Percentiles rank a stretch among this genome's conserved stretches.
Evolutionary conservation across 306 rosid genomes (phyloP).

Genomic region (Benincasa hispida): DNA sequence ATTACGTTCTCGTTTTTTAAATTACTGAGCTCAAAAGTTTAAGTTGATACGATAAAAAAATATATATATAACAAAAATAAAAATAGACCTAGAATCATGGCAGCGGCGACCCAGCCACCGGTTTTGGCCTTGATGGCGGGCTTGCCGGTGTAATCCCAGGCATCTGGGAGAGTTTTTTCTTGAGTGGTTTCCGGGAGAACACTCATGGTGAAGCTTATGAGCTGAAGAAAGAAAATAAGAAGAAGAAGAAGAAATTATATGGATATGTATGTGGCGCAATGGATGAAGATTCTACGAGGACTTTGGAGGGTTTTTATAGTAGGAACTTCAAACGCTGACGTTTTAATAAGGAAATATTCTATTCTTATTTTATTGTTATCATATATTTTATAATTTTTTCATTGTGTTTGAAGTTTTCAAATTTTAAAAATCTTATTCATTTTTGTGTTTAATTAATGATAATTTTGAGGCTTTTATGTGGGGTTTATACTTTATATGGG

Average conservation of each 20-base stretch:
- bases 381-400: not conserved
- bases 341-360: not conserved
- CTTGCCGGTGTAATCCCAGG: conserved; percentile 58
- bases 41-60: not conserved
- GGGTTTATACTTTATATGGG: not conserved
- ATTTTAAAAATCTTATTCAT: not conserved
- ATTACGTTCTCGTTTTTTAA: not conserved
- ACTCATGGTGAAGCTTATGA: not conserved
- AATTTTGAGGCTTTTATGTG: not conserved
- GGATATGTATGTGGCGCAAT: not conserved
- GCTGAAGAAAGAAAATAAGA: not conserved
- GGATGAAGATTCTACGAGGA: not conserved
- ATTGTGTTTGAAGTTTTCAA: not conserved
- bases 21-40: not conserved
- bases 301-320: not conserved
- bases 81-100: conserved; percentile 56
- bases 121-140: conserved; percentile 45
- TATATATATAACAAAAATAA: not conserved
- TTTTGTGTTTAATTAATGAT: not conserved
- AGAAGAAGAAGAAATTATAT: not conserved
- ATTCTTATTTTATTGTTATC: not conserved
- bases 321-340: not conserved
- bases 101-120: conserved; percentile 74
- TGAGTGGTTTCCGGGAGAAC: conserved; percentile 32
- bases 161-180: conserved; percentile 53